Evolutionary conservation across 1,139 yeast genomes (phyloP).

Genomic region (Lodderomyces oxycetoniae): DNA sequence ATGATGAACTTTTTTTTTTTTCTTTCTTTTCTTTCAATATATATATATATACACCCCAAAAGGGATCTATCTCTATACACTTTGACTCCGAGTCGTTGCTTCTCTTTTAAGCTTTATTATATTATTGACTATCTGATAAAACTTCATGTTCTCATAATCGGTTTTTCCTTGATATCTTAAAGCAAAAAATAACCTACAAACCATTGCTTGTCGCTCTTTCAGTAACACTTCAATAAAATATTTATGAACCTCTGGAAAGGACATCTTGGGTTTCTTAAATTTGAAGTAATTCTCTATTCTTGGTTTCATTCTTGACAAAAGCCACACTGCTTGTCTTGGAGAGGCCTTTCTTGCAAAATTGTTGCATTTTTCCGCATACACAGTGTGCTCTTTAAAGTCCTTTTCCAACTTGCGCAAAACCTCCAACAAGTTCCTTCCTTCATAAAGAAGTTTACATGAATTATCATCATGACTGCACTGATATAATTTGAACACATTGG

Average conservation of each 20-base stretch:
- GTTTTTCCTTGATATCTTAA: constrained; percentile 4
- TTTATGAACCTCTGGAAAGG: constrained; percentile 2
- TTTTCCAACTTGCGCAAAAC: constrained; percentile 3
- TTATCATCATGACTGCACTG: constrained; percentile 10
- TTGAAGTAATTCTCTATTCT: constrained; percentile 1
- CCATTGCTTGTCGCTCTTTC: constrained; percentile 4
- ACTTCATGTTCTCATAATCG: constrained; percentile 3
- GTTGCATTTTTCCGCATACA: constrained; percentile 2
- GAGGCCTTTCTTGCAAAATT: constrained; percentile 5
- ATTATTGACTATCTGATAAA: constrained; percentile 2
- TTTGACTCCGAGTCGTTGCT: too few relatives aligned
- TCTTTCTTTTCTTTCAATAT: not conserved
- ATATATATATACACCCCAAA: not conserved
- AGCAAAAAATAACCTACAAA: constrained; percentile 7
- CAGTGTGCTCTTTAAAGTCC: constrained; percentile 2
- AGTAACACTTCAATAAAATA: constrained; percentile 2
- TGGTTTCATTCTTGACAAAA: constrained; percentile 1
- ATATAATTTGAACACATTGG: constrained; percentile 13
- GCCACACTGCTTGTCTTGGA: constrained; percentile 5
- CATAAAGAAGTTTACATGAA: constrained; percentile 16
- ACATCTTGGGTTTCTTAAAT: not conserved
- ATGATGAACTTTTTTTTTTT: not conserved
- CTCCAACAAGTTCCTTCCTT: constrained; percentile 14
- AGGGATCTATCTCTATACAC: not conserved
- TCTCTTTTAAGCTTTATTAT: constrained; percentile 1